Conservation (phyloP, 2,329 filamentous ascomycete genomes). For the Alternaria triticina region DNA sequence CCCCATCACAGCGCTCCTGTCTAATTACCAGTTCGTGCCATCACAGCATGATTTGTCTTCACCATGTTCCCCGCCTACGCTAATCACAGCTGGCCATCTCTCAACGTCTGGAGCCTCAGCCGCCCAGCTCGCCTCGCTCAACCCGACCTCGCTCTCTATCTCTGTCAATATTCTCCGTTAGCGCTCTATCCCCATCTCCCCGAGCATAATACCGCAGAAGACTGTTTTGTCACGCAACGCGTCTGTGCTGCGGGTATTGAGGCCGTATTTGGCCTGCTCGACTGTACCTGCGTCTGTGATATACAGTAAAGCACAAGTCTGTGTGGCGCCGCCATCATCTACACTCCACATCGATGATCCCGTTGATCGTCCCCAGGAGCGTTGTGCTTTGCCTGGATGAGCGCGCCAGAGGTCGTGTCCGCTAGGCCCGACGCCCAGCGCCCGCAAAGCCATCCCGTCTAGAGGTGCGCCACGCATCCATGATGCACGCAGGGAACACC, state of each 20-base stretch:
- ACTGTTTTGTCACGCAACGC: constrained; percentile 12
- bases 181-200: constrained; percentile 9
- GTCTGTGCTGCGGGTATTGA: constrained; percentile 3
- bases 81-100: constrained; percentile 12
- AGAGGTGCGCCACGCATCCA: constrained; percentile 36
- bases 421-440: constrained; percentile 40
- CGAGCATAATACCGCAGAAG: constrained; percentile 15
- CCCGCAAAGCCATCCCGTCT: constrained; percentile 44
- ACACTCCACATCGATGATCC: constrained; percentile 31
- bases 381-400: constrained; percentile 35
- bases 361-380: constrained; percentile 36
- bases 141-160: constrained; percentile 11
- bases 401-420: constrained; percentile 37
- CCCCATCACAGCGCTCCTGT: constrained; percentile 10
- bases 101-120: constrained; percentile 8
- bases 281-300: constrained; percentile 42
- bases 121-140: constrained; percentile 14
- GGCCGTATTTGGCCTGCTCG: constrained; percentile 9
- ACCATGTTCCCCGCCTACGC: constrained; percentile 1
- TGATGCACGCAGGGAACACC: constrained; percentile 36
- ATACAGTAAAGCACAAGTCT: constrained; percentile 27
- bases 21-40: background rate
- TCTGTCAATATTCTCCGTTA: constrained; percentile 10
- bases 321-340: constrained; percentile 39
- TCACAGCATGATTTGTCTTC: constrained; percentile 19